These are phyloP conservation scores for Acacia confusa DNA, from an alignment of 306 rosid genomes.

Conservation along the genomic window DNA sequence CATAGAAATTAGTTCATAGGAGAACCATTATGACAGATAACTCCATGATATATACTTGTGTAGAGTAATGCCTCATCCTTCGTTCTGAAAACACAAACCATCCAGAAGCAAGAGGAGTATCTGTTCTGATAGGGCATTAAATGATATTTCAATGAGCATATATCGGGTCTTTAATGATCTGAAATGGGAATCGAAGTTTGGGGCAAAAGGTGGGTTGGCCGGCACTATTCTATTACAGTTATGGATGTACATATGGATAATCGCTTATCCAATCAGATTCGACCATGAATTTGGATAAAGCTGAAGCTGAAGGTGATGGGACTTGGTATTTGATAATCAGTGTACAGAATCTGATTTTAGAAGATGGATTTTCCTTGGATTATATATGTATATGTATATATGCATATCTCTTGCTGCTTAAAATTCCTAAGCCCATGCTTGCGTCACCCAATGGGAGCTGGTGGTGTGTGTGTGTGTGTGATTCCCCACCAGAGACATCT, in stretches of 20 bases:
- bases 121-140: no score
- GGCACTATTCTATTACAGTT: neutral
- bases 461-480: neutral
- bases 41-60: no score
- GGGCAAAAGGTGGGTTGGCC: neutral
- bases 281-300: neutral
- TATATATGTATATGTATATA: no score
- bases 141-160: neutral
- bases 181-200: neutral
- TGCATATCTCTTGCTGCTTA: neutral
- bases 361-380: neutral
- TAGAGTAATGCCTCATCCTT: no score
- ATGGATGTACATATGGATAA: neutral
- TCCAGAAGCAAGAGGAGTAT: no score
- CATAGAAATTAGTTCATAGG: no score
- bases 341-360: neutral
- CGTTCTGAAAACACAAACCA: no score
- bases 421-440: neutral
- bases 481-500: neutral
- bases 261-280: neutral
- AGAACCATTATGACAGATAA: no score
- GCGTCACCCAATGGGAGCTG: neutral
- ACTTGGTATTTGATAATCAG: neutral
- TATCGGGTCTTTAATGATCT: neutral
- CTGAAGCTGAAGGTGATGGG: neutral